phyloP scores from a whole-genome alignment of 2,329 filamentous ascomycete species.

The Cladophialophora immunda region DNA sequence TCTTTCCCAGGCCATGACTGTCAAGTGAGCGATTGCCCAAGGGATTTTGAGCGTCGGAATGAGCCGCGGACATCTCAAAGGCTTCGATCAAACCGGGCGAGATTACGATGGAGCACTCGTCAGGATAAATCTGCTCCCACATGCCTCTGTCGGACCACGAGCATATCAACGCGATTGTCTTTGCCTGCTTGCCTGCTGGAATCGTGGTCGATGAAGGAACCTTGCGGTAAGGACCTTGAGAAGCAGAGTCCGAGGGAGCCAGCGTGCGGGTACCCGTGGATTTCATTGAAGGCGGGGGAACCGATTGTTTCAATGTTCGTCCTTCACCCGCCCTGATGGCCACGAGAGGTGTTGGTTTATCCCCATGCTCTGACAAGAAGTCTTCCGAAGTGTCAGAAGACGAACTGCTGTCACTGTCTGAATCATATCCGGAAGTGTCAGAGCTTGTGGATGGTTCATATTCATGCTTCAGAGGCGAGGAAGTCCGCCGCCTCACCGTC shows the following conservation, averaged over 20 bases:
- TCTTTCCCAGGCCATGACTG: slow-evolving; percentile 41
- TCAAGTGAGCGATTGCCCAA: slow-evolving; percentile 37
- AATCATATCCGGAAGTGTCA: slow-evolving; percentile 66
- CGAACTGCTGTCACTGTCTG: slow-evolving; percentile 57
- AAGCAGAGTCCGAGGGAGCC: slow-evolving; percentile 82
- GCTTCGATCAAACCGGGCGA: slow-evolving; percentile 72
- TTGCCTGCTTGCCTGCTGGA: slow-evolving; percentile 57
- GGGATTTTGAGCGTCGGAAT: slow-evolving; percentile 44
- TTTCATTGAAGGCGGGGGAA: slow-evolving; percentile 50
- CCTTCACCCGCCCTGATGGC: slow-evolving; percentile 48
- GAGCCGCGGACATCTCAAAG: slow-evolving; percentile 63
- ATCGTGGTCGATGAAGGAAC: slow-evolving; percentile 53
- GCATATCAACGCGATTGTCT: slow-evolving; percentile 68
- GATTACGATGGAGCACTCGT: slow-evolving; percentile 70
- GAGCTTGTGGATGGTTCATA: slow-evolving; percentile 85
- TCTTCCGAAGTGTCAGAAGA: slow-evolving; percentile 64
- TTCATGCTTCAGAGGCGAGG: slow-evolving; percentile 95
- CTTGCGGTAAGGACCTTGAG: slow-evolving; percentile 73
- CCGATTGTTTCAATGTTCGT: slow-evolving; percentile 50
- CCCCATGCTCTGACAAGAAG: slow-evolving; percentile 58
- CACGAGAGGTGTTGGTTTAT: slow-evolving; percentile 51
- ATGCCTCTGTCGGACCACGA: slow-evolving; percentile 69
- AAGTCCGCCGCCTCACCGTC: slow-evolving; percentile 72
- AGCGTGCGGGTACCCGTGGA: slow-evolving; percentile 64
- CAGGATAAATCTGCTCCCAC: slow-evolving; percentile 69